phyloP scores from a whole-genome alignment of 2,329 filamentous ascomycete genomes.

The Diaporthe sp. region DNA sequence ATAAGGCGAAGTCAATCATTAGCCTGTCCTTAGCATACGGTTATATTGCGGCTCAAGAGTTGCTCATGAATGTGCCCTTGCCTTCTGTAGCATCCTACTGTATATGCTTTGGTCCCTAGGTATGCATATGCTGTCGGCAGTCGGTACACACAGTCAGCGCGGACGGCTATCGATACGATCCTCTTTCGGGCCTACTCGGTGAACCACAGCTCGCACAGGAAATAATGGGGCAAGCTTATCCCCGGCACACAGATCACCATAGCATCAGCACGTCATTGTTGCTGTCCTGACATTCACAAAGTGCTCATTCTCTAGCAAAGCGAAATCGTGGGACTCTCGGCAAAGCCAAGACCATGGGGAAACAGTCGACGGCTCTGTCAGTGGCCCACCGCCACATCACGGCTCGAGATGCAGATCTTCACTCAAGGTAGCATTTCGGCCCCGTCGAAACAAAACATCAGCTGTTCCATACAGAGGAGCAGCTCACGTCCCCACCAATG shows the following conservation, averaged over 20 bases:
- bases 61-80: background rate
- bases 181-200: conserved; percentile 3
- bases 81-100: background rate
- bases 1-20: background rate
- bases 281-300: background rate
- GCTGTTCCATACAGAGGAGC: conserved; percentile 36
- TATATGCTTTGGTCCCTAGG: background rate
- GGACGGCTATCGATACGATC: background rate
- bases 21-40: background rate
- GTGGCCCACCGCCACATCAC: conserved; percentile 1
- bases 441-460: conserved; percentile 39
- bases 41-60: background rate
- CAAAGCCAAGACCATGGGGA: conserved; percentile 1
- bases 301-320: conserved; percentile 10
- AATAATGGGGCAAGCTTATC: background rate
- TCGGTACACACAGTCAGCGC: background rate
- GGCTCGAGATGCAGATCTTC: background rate
- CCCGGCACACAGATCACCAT: background rate
- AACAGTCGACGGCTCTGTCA: conserved; percentile 11
- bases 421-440: conserved; percentile 9
- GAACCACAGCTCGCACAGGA: background rate
- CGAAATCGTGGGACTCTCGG: conserved; percentile 16
- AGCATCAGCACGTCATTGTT: background rate
- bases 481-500: conserved; percentile 38
- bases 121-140: background rate